These are phyloP conservation scores for Ustilaginoidea virens DNA, from an alignment of 2,329 filamentous ascomycete genomes.

Conservation along the genomic window DNA sequence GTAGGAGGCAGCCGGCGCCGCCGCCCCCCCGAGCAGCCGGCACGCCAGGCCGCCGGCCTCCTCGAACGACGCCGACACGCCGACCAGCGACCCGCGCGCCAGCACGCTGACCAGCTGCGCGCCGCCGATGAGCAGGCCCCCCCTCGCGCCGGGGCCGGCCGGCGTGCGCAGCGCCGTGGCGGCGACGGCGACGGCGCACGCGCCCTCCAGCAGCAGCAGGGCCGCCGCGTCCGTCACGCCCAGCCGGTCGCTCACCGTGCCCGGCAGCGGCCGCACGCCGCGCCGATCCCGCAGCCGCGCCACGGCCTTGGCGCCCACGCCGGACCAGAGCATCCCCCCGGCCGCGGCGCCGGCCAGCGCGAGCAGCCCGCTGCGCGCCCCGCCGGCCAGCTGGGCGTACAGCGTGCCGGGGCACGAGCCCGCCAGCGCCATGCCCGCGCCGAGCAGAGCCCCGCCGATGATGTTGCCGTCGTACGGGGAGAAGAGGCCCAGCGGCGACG, in stretches of 20 bases:
- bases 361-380: constrained; percentile 33
- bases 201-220: constrained; percentile 26
- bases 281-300: constrained; percentile 12
- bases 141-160: constrained; percentile 29
- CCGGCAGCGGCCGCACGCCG: constrained; percentile 11
- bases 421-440: constrained; percentile 49
- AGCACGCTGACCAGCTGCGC: constrained; percentile 42
- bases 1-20: constrained; percentile 17
- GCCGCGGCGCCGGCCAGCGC: constrained; percentile 37
- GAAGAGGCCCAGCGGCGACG: constrained; percentile 37
- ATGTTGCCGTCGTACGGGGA: constrained; percentile 47
- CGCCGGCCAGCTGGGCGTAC: constrained; percentile 41
- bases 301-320: constrained; percentile 22
- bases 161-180: constrained; percentile 14
- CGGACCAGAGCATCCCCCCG: constrained; percentile 38
- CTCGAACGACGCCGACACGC: constrained; percentile 46
- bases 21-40: constrained; percentile 20
- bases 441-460: constrained; percentile 44
- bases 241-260: constrained; percentile 23
- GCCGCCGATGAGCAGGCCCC: constrained; percentile 41
- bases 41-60: constrained; percentile 41
- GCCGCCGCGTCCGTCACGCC: constrained; percentile 21
- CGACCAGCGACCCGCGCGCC: constrained; percentile 36
- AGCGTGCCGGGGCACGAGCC: constrained; percentile 52
- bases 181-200: constrained; percentile 25